Conservation (phyloP, 768 basidiomycete genomes). For the Mycena amicta region DNA sequence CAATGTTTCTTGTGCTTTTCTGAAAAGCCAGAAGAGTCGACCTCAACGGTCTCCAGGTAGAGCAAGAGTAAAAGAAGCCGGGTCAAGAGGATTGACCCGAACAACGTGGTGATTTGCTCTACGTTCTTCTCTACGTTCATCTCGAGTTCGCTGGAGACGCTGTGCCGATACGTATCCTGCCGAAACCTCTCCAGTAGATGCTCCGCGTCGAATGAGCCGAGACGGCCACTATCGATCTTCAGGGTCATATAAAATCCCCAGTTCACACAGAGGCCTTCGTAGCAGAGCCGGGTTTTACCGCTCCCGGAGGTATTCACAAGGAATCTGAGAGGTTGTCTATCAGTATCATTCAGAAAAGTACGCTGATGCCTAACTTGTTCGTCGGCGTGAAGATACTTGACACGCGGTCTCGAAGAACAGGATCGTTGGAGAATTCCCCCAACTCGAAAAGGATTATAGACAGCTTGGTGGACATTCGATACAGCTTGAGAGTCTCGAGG, state of each 20-base stretch:
- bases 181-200: not conserved
- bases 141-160: not conserved
- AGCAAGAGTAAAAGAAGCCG: not conserved
- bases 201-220: constrained; percentile 7
- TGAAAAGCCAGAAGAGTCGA: not conserved
- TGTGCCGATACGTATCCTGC: not conserved
- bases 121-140: too few relatives aligned
- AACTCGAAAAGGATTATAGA: not conserved
- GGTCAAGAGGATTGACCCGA: not conserved
- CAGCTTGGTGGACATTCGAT: not conserved
- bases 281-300: constrained; percentile 11
- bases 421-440: not conserved
- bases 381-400: not conserved
- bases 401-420: not conserved
- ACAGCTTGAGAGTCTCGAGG: not conserved
- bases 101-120: not conserved
- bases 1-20: not conserved
- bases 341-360: not conserved
- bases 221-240: not conserved
- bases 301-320: constrained; percentile 14
- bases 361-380: not conserved
- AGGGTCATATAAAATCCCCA: constrained; percentile 17
- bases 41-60: not conserved
- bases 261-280: constrained; percentile 6
- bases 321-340: not conserved